A percentile compares a stretch with the other conserved stretches of the same genome.
Conservation (phyloP, 345 rosid genomes). For the Turritis glabra region DNA sequence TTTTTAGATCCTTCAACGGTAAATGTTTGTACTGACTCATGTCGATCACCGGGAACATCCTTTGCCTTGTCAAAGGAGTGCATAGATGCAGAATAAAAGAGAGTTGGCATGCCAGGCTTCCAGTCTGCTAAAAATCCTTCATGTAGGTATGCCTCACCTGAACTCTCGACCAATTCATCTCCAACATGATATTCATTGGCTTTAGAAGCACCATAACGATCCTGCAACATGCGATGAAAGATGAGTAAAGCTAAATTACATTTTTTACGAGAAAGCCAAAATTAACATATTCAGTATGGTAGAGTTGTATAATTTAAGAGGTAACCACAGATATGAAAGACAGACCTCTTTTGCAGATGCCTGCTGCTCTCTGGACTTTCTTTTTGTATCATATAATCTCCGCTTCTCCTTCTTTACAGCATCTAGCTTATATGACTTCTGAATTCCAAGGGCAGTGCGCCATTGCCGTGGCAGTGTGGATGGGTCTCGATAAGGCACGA, state of each 20-base stretch:
- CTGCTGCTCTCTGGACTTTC: conserved; percentile 60
- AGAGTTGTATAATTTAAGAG: conserved; percentile 10
- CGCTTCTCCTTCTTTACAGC: conserved; percentile 77
- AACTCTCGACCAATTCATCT: conserved; percentile 56
- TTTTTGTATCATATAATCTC: conserved; percentile 61
- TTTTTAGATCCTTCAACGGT: conserved; percentile 41
- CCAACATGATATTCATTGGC: conserved; percentile 55
- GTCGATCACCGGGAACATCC: conserved; percentile 32
- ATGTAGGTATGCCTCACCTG: conserved; percentile 72
- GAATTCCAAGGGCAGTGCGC: conserved; percentile 93
- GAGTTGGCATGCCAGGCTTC: conserved; percentile 57
- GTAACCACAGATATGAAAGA: conserved; percentile 24
- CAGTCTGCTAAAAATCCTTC: conserved; percentile 87
- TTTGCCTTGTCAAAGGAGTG: conserved; percentile 38
- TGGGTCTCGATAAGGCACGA: conserved; percentile 91
- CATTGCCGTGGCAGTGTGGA: conserved; percentile 77
- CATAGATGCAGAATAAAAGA: conserved; percentile 37
- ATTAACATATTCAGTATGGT: conserved; percentile 11
- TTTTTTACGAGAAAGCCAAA: conserved; percentile 20
- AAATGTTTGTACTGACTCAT: conserved; percentile 20
- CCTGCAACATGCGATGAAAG: conserved; percentile 46
- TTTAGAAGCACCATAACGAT: conserved; percentile 46
- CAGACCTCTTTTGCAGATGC: conserved; percentile 59
- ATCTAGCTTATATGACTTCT: conserved; percentile 81
- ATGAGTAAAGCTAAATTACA: conserved; percentile 3